Conservation (phyloP, 2,329 filamentous ascomycete species). For the Mycosphaerella arachidis region DNA sequence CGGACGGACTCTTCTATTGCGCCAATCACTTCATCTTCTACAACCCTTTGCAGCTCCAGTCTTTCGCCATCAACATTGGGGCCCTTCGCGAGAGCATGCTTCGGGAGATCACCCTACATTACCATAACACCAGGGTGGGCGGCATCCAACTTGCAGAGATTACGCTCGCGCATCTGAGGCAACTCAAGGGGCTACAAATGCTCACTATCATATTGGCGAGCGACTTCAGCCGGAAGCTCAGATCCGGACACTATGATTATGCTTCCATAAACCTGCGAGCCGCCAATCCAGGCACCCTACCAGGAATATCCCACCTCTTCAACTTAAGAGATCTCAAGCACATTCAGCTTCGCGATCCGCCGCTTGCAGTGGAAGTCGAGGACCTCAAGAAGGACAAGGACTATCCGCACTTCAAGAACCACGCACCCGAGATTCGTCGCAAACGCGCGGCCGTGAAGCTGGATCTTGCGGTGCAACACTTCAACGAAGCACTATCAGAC, state of each 20-base stretch:
- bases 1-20: conserved; percentile 25
- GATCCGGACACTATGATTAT: background rate
- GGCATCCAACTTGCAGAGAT: conserved; percentile 21
- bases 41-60: conserved; percentile 21
- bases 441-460: conserved; percentile 10
- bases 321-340: conserved; percentile 17
- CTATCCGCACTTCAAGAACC: conserved; percentile 12
- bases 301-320: conserved; percentile 20
- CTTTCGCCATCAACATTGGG: conserved; percentile 19
- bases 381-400: conserved; percentile 4
- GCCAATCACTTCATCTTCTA: conserved; percentile 28
- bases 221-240: background rate
- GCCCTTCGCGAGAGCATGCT: conserved; percentile 15
- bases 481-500: conserved; percentile 20
- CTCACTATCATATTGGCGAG: background rate
- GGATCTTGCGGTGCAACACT: conserved; percentile 12
- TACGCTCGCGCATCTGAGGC: conserved; percentile 15
- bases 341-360: conserved; percentile 14
- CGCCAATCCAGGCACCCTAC: conserved; percentile 17
- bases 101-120: conserved; percentile 25
- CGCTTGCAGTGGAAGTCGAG: conserved; percentile 9
- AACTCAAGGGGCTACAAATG: conserved; percentile 13
- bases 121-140: conserved; percentile 19
- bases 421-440: background rate
- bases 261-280: background rate